Percentiles rank a stretch among this genome's conserved stretches.
Evolutionary conservation across 2,329 filamentous ascomycete genomes (phyloP).

Genomic region (Apiospora phragmitis): DNA sequence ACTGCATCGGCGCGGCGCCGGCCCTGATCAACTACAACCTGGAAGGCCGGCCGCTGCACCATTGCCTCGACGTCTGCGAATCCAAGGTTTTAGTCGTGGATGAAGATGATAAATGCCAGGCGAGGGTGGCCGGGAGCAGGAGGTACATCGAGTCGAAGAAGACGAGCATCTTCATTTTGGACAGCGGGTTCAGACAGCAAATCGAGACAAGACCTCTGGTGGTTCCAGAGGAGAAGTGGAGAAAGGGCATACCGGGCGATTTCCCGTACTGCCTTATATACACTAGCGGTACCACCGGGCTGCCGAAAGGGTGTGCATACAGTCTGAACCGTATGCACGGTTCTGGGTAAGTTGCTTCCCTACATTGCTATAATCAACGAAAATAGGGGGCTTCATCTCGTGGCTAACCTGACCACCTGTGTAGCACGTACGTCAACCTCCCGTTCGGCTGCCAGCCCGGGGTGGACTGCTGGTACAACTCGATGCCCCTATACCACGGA

Average conservation of each 20-base stretch:
- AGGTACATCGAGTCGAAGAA: conserved; percentile 46
- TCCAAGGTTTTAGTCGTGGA: conserved; percentile 58
- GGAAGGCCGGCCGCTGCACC: conserved; percentile 58
- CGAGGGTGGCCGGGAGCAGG: conserved; percentile 56
- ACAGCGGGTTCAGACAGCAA: conserved; percentile 43
- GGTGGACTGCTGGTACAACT: conserved; percentile 65
- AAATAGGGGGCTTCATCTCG: background rate
- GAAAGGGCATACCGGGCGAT: conserved; percentile 46
- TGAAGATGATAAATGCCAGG: conserved; percentile 47
- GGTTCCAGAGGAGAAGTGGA: conserved; percentile 52
- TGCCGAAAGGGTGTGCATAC: conserved; percentile 68
- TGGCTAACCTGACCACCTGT: background rate
- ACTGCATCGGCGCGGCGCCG: conserved; percentile 63
- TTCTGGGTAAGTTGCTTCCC: conserved; percentile 18
- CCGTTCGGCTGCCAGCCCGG: conserved; percentile 18
- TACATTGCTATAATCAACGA: conserved; percentile 12
- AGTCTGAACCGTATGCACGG: conserved; percentile 40
- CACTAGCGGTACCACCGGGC: conserved; percentile 70
- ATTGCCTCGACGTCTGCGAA: conserved; percentile 59
- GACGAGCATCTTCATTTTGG: conserved; percentile 53
- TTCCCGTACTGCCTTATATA: conserved; percentile 65
- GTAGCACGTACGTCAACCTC: background rate
- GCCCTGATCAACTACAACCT: conserved; percentile 70
- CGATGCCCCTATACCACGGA: conserved; percentile 73
- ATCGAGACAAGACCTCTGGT: conserved; percentile 42